Evolutionary conservation across 306 rosid genomes (phyloP), one percentile per base, ranked within the genome.

Genomic region (Luffa aegyptiaca): DNA sequence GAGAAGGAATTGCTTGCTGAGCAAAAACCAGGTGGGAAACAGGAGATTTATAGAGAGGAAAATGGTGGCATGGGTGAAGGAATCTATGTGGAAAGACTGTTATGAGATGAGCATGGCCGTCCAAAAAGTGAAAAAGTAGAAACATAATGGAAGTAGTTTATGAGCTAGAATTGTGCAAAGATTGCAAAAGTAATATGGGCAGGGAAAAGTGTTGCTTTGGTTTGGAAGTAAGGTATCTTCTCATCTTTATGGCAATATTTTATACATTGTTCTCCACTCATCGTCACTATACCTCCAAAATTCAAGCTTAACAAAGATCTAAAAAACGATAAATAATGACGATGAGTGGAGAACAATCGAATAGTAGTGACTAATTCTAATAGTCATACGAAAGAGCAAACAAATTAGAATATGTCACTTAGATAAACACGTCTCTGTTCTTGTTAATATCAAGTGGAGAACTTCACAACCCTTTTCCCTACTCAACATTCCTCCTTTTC

Each of bases 51-150:
- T 91, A 89, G 75, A 71, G 72, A 37, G 70, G 36, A 64, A 63
- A 80, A 83, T 63, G 80, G 56, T 41, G 82, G 74, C 52, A 17
- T 37, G 83, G 86, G 79, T 74, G 80, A 86, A 88, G 97, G 91
- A 89, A 93, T 92, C 89, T 58, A 82, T 75, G 14, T 89, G 89
- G 86, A 82, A 89, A 81, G 82, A 76, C 37, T 82, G 78, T 84
- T 12, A 72, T 87, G 36, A 78, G 86, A 68, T 85, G 90, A 68
- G 53, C 82, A 73, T 81, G n/a, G 86, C 95, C 92, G 93, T 83
- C 98, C 93, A 89, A 85, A 93, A 93, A 89, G 98, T 84, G 81
- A 42, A 71, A 77, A 80, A 78, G 83, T 42, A 66, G 41, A 72
- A 82, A 77, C 73, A 16, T 31, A 26, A 77, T 59, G 55, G 55